Percentiles rank a stretch among this genome's conserved stretches.
These are phyloP conservation scores for Spongospora subterranea DNA, from an alignment of 208 protist species.

Conservation along the genomic window DNA sequence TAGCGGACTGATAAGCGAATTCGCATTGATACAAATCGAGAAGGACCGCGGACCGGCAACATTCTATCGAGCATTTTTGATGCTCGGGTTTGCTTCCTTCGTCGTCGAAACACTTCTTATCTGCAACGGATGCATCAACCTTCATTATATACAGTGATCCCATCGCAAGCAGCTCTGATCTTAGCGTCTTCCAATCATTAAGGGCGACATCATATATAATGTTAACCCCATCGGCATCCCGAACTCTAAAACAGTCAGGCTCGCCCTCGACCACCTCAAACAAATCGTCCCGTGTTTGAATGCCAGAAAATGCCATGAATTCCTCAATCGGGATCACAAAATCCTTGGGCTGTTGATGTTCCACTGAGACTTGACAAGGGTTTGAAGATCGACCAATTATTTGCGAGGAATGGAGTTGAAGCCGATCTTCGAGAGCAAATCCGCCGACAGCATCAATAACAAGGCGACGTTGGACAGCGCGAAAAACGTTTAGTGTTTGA, in stretches of 20 bases:
- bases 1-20: conserved; percentile 9
- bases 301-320: neutral
- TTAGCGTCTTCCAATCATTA: neutral
- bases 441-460: conserved; percentile 27
- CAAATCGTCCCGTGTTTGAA: neutral
- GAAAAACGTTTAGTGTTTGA: conserved; percentile 5
- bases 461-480: conserved; percentile 25
- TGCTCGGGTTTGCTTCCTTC: neutral
- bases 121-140: conserved; percentile 4
- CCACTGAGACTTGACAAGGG: no score
- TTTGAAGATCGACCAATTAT: neutral
- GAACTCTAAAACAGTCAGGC: neutral
- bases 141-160: neutral
- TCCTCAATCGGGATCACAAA: neutral
- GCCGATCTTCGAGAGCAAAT: neutral
- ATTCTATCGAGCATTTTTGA: neutral
- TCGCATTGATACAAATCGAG: conserved; percentile 12
- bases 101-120: neutral
- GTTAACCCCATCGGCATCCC: neutral
- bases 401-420: conserved; percentile 4
- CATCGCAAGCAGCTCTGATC: neutral
- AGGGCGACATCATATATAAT: conserved; percentile 49
- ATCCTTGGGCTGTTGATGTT: neutral
- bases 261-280: neutral
- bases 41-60: neutral